Conservation (phyloP, 805 yeast genomes). For the Cyberlindnera samutprakarnensis region DNA sequence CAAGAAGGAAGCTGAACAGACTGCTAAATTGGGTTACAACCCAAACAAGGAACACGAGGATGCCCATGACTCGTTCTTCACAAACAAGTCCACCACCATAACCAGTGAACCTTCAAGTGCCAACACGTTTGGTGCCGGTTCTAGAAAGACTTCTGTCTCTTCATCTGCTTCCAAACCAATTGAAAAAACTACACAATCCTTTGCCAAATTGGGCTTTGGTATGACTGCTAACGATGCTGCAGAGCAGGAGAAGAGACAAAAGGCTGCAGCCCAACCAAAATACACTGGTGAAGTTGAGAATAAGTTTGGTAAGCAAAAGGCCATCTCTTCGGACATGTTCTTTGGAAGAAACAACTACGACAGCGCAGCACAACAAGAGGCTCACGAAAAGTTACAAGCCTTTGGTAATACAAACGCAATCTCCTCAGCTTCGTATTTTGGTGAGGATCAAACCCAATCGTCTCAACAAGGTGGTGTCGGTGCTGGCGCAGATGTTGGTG, state of each 20-base stretch:
- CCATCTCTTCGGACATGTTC: constrained; percentile 90
- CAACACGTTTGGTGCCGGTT: constrained; percentile 3
- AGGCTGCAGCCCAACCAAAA: constrained; percentile 45
- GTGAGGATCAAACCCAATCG: constrained; percentile 48
- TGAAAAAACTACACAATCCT: constrained; percentile 53
- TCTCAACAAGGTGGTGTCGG: constrained; percentile 17
- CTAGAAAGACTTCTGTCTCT: constrained; percentile 4
- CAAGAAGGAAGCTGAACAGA: constrained; percentile 69
- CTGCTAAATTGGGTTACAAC: constrained; percentile 34
- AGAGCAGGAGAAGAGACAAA: constrained; percentile 33
- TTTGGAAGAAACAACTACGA: constrained; percentile 87
- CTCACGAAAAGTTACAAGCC: constrained; percentile 68
- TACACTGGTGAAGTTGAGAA: constrained; percentile 69
- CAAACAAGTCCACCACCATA: constrained; percentile 7
- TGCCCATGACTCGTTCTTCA: constrained; percentile 6
- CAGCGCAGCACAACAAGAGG: constrained; percentile 70
- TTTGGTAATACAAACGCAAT: constrained; percentile 86
- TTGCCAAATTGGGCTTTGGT: constrained; percentile 86
- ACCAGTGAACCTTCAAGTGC: constrained; percentile 16
- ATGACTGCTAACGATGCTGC: constrained; percentile 63
- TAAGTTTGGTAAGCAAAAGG: constrained; percentile 85
- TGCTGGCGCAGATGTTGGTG: not conserved
- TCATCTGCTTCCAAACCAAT: constrained; percentile 14
- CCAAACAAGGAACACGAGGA: constrained; percentile 23
- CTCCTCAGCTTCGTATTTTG: constrained; percentile 88